Percentiles rank a stretch among this genome's conserved stretches.
phyloP scores from a whole-genome alignment of 192 early-diverging fungal species.

The Coemansia sp. region DNA sequence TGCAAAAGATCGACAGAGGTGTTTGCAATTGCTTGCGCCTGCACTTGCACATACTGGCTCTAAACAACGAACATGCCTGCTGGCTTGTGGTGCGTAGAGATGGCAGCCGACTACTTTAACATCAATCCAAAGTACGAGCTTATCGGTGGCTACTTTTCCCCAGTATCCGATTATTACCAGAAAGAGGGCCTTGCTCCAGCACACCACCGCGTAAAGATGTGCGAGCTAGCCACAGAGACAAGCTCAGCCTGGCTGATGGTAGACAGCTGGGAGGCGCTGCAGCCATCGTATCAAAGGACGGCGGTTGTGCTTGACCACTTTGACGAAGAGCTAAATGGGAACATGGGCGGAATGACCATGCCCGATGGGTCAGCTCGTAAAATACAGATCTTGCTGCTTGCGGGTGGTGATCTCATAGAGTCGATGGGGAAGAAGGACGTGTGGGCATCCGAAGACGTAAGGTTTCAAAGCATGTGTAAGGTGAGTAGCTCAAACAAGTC shows the following conservation, averaged over 20 bases:
- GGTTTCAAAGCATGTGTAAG: neutral
- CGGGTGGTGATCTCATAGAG: constrained; percentile 95
- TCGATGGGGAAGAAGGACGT: constrained; percentile 89
- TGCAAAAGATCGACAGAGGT: neutral
- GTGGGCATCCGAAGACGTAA: constrained; percentile 79
- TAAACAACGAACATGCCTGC: neutral
- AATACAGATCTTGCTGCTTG: constrained; percentile 88
- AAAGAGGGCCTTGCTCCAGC: constrained; percentile 89
- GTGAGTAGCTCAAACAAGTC: neutral
- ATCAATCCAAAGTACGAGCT: constrained; percentile 73
- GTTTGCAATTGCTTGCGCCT: neutral
- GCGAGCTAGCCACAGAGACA: constrained; percentile 78
- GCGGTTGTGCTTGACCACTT: constrained; percentile 94
- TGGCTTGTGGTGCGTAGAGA: constrained; percentile 54
- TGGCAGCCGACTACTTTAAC: constrained; percentile 88
- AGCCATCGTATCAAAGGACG: constrained; percentile 77
- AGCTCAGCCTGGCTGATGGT: constrained; percentile 94
- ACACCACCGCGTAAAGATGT: constrained; percentile 90
- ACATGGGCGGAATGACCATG: constrained; percentile 63
- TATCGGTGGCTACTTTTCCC: constrained; percentile 94
- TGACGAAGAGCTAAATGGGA: constrained; percentile 79
- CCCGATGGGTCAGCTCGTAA: constrained; percentile 49
- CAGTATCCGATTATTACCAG: constrained; percentile 90
- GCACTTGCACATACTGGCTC: neutral
- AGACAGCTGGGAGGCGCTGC: constrained; percentile 89